Conservation (phyloP, 106 monocot genomes). For the Dendrobium chrysotoxum region DNA sequence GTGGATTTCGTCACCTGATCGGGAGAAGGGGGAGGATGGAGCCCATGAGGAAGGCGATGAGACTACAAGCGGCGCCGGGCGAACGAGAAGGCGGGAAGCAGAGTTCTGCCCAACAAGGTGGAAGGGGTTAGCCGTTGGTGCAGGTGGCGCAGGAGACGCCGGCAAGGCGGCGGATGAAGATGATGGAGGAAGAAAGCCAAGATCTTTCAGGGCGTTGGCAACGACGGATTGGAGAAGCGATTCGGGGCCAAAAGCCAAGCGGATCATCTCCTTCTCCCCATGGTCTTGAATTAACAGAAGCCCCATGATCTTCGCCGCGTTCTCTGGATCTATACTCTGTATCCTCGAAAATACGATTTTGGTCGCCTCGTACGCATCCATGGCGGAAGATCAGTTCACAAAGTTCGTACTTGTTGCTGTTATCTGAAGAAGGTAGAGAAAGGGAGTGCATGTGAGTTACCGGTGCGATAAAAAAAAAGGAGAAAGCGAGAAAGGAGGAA, state of each 20-base stretch:
- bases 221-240: conserved; percentile 64
- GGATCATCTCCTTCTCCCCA: conserved; percentile 97
- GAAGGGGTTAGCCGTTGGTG: too few species aligned
- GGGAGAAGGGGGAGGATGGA: neutral
- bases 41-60: conserved; percentile 8
- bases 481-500: conserved; percentile 1
- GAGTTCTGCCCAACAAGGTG: neutral
- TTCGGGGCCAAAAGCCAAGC: conserved; percentile 87
- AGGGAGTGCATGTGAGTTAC: neutral
- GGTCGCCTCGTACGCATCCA: conserved; percentile 96
- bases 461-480: neutral
- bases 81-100: neutral
- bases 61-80: conserved; percentile 9
- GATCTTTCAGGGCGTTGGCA: conserved; percentile 59
- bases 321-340: conserved; percentile 76
- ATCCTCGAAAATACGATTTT: conserved; percentile 84
- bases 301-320: conserved; percentile 89
- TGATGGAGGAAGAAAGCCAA: conserved; percentile 24
- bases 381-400: conserved; percentile 12
- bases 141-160: too few species aligned
- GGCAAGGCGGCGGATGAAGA: conserved; percentile 6
- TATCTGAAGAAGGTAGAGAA: neutral
- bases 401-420: neutral
- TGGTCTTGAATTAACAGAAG: conserved; percentile 76
- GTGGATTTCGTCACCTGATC: neutral